Evolutionary conservation across 1,284 basidiomycete genomes (phyloP).

Genomic region (Ceratobasidium sp.): DNA sequence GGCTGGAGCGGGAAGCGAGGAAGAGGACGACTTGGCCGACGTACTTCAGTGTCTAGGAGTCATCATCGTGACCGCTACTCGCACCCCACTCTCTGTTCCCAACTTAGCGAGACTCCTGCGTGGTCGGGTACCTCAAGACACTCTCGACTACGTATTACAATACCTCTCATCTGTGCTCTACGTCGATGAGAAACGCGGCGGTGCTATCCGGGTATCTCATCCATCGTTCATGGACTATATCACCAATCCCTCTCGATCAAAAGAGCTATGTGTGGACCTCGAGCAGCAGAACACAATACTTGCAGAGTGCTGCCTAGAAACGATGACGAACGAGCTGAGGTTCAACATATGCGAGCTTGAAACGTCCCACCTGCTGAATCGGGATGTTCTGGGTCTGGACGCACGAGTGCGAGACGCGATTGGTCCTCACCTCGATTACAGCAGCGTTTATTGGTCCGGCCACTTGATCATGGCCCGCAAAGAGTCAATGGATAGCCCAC

Average conservation of each 20-base stretch:
- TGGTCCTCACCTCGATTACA: no score
- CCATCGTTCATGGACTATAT: constrained; percentile 44
- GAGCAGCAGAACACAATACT: constrained; percentile 20
- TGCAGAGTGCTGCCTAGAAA: constrained; percentile 25
- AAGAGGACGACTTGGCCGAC: not conserved
- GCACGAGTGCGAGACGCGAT: not conserved
- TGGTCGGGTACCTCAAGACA: not conserved
- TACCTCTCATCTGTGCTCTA: constrained; percentile 39
- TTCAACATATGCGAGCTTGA: constrained; percentile 32
- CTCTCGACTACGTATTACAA: not conserved
- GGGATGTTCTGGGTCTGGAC: constrained; percentile 11
- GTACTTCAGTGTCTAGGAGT: no score
- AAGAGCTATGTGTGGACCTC: constrained; percentile 9
- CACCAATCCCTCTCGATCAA: constrained; percentile 20
- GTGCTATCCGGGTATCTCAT: no score
- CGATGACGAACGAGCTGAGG: constrained; percentile 12
- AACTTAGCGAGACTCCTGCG: constrained; percentile 14
- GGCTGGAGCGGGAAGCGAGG: not conserved
- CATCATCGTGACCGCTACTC: constrained; percentile 20
- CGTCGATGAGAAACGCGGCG: constrained; percentile 2
- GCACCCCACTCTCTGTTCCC: constrained; percentile 14
- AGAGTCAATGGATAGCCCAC: constrained; percentile 49
- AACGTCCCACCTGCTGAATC: constrained; percentile 9
- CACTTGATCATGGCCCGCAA: constrained; percentile 3
- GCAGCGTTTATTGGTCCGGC: constrained; percentile 5